Conservation (phyloP, 768 basidiomycete genomes). For the Naganishia vaughanmartiniae region DNA sequence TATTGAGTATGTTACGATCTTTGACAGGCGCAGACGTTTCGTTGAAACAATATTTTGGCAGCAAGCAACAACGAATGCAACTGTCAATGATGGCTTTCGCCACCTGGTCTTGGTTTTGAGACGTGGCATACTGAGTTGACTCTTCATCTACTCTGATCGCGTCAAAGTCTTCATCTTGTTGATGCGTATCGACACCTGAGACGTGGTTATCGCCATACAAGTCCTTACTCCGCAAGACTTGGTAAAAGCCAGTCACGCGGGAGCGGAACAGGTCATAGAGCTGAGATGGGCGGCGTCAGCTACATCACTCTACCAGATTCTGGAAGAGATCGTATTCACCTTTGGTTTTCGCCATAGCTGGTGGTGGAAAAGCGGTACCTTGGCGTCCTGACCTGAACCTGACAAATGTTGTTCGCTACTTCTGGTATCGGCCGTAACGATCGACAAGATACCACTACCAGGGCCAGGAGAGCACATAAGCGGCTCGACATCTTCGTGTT, state of each 20-base stretch:
- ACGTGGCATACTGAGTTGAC: background rate
- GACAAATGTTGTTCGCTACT: background rate
- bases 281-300: background rate
- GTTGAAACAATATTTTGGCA: slow-evolving; percentile 13
- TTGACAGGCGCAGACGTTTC: slow-evolving; percentile 17
- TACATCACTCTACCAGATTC: background rate
- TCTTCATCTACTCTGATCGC: slow-evolving; percentile 19
- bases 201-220: background rate
- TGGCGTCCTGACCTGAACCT: background rate
- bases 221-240: background rate
- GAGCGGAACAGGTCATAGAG: slow-evolving; percentile 7
- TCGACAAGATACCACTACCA: background rate
- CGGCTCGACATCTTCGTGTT: background rate
- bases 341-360: slow-evolving; percentile 18
- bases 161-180: slow-evolving; percentile 12
- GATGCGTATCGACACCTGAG: background rate
- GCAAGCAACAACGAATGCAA: slow-evolving; percentile 9
- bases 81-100: background rate
- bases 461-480: background rate
- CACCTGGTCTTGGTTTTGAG: background rate
- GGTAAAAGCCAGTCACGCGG: background rate
- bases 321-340: background rate
- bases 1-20: slow-evolving; percentile 22
- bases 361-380: background rate
- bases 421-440: background rate